A percentile compares a stretch with the other conserved stretches of the same genome.
Evolutionary conservation across 2,329 filamentous ascomycete species (phyloP).

Genomic region (Scopulariopsis brevicaulis): DNA sequence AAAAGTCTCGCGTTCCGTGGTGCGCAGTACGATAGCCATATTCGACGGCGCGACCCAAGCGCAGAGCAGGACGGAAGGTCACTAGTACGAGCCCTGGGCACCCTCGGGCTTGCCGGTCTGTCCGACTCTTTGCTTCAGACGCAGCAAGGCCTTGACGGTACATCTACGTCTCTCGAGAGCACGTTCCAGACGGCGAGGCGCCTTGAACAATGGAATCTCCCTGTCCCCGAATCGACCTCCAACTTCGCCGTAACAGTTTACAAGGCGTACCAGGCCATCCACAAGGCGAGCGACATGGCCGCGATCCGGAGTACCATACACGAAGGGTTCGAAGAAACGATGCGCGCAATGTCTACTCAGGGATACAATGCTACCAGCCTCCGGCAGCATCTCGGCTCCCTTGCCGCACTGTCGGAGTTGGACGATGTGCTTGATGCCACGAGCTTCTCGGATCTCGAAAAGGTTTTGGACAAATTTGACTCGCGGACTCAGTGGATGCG

Average conservation of each 20-base stretch:
- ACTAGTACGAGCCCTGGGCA: constrained; percentile 66
- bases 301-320: constrained; percentile 48
- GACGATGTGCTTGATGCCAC: constrained; percentile 61
- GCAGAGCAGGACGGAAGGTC: constrained; percentile 52
- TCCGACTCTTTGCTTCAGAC: constrained; percentile 68
- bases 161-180: constrained; percentile 50
- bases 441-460: constrained; percentile 47
- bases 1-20: constrained; percentile 86
- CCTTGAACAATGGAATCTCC: constrained; percentile 86
- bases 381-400: constrained; percentile 43
- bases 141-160: constrained; percentile 48
- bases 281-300: constrained; percentile 47
- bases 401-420: constrained; percentile 70
- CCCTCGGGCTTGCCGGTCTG: constrained; percentile 73
- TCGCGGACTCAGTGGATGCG: constrained; percentile 68
- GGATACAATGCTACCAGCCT: constrained; percentile 38
- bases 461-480: constrained; percentile 52
- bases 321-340: constrained; percentile 47
- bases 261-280: constrained; percentile 68
- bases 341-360: constrained; percentile 40
- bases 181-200: constrained; percentile 72
- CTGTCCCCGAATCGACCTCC: constrained; percentile 51
- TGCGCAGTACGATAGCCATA: constrained; percentile 78
- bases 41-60: constrained; percentile 47
- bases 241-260: constrained; percentile 63